These are phyloP conservation scores for Metarhizium anisopliae DNA, from an alignment of 2,329 filamentous ascomycete genomes.

Conservation along the genomic window DNA sequence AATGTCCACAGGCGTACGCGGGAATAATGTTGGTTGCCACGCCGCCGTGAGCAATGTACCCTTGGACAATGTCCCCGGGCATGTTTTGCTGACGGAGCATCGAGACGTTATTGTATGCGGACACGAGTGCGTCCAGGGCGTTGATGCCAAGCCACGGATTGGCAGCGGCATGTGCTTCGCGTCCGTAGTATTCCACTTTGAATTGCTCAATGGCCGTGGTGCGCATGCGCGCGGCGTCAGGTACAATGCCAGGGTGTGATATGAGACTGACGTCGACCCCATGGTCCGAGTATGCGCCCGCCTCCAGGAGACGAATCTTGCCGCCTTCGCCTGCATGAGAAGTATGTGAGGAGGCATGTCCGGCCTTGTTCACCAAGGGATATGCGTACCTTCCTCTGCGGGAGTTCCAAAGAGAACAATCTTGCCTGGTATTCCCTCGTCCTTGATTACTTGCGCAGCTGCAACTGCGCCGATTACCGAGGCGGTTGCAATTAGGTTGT, in stretches of 20 bases:
- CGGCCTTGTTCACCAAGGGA: background rate
- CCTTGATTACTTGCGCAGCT: slow-evolving; percentile 32
- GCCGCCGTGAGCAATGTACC: slow-evolving; percentile 42
- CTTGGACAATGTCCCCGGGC: slow-evolving; percentile 38
- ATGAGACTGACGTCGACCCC: slow-evolving; percentile 12
- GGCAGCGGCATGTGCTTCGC: slow-evolving; percentile 44
- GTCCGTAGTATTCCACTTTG: slow-evolving; percentile 42
- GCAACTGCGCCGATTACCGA: slow-evolving; percentile 37
- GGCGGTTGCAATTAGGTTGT: slow-evolving; percentile 33
- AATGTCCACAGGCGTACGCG: slow-evolving; percentile 34
- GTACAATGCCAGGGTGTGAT: slow-evolving; percentile 20
- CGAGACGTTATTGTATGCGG: slow-evolving; percentile 35
- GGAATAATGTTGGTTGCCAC: slow-evolving; percentile 46
- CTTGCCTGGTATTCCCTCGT: slow-evolving; percentile 31
- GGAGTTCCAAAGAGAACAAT: slow-evolving; percentile 40
- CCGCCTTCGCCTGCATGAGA: slow-evolving; percentile 29
- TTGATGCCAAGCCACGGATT: slow-evolving; percentile 49
- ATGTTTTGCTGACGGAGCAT: slow-evolving; percentile 45
- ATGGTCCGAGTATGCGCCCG: slow-evolving; percentile 24
- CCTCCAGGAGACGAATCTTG: slow-evolving; percentile 34
- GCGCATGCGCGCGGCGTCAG: slow-evolving; percentile 36
- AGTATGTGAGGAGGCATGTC: background rate
- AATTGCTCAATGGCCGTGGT: slow-evolving; percentile 42
- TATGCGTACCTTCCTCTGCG: slow-evolving; percentile 23
- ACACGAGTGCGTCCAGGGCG: slow-evolving; percentile 45